phyloP scores from a whole-genome alignment of 1,284 basidiomycete species.

The Vanrija sp. region DNA sequence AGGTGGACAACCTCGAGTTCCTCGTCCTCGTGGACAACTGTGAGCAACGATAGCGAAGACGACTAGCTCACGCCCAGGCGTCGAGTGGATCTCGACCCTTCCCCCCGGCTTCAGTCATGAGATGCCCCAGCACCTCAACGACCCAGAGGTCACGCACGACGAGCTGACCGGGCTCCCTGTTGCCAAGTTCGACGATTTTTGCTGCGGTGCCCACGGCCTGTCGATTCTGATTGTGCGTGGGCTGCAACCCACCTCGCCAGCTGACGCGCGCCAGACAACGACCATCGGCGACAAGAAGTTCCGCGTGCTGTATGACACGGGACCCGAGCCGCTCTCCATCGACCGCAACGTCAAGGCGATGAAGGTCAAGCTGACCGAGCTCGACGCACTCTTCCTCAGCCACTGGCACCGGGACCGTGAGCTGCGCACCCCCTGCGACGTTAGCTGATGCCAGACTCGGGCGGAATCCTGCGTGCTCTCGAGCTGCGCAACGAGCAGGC shows the following conservation, averaged over 20 bases:
- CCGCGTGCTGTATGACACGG: constrained; percentile 70
- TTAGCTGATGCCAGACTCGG: constrained; percentile 55
- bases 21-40: constrained; percentile 40
- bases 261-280: constrained; percentile 23
- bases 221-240: constrained; percentile 64
- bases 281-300: constrained; percentile 52
- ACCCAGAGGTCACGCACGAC: constrained; percentile 38
- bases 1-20: constrained; percentile 40
- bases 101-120: constrained; percentile 74
- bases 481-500: constrained; percentile 43
- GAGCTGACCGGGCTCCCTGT: constrained; percentile 60
- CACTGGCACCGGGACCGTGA: constrained; percentile 75
- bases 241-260: not conserved
- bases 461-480: constrained; percentile 57
- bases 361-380: constrained; percentile 55
- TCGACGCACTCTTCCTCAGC: constrained; percentile 65
- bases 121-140: constrained; percentile 57
- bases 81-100: constrained; percentile 64
- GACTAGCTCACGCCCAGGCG: constrained; percentile 1
- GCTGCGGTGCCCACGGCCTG: constrained; percentile 79
- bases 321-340: constrained; percentile 68
- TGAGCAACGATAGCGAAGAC: constrained; percentile 5
- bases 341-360: constrained; percentile 65
- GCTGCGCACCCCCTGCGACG: not conserved
- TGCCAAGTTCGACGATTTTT: constrained; percentile 68